Evolutionary conservation across 2,329 filamentous ascomycete species (phyloP), one percentile per base, ranked within the genome.

Genomic region (Diaporthe capsici): DNA sequence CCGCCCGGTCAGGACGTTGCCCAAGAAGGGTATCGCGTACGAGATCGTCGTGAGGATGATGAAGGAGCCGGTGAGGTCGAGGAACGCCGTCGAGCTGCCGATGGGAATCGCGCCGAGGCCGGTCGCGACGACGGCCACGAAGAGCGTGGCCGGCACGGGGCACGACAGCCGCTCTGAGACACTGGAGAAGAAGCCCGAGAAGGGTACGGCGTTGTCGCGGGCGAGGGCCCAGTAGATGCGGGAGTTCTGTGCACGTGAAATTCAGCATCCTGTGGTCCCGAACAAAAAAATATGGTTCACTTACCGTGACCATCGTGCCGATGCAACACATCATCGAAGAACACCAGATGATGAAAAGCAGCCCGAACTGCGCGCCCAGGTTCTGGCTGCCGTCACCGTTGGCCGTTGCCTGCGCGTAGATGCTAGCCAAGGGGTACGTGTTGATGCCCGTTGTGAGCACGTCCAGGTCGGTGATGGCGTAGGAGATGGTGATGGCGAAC

Each of bases 121-220:
- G 1, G 89, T 90, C 70, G 87, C 86, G 3, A 92, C 72, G 47
- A 87, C 76, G 5, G 87, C 86, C 76, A 88, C 89, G 75, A 90
- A 86, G n/a, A 92, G 76, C 0, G 90, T 91, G 1, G 91, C 86
- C 74, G 89, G 88, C 75, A 92, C 84, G 0, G 91, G 91, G 79
- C 91, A 92, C 72, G 90, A 89, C 74, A 91, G 87, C 1, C 78
- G 82, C 76, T 86, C 84, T 80, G 89, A 87, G 78, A 93, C 90
- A 25, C 80, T 82, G n/a, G 87, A 84, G 75, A 92, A 88, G 82
- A 89, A 84, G 15, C 79, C 74, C 1, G 87, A 85, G 79, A 91
- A 89, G 0, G 91, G 91, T 3, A 91, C 91, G 3, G 91, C 91
- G 53, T 89, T 88, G 80, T 93, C 91, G 44, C 91, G 88, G 51